Evolutionary conservation across 805 yeast species (phyloP).

Genomic region (Saccharomycopsis babjevae): DNA sequence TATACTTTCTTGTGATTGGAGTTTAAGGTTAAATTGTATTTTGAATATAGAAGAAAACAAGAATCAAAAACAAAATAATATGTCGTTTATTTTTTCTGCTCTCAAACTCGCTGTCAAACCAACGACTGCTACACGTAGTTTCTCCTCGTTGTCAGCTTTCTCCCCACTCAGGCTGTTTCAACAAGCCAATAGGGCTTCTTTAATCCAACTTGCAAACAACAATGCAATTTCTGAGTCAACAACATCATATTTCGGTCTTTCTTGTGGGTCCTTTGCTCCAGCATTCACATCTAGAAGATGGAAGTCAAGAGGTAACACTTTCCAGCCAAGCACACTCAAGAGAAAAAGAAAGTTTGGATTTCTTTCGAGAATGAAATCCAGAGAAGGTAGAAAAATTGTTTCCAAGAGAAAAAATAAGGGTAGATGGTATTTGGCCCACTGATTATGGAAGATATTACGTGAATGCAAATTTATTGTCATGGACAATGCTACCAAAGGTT

Average conservation of each 20-base stretch:
- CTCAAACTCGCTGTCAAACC: neutral
- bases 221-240: neutral
- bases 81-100: neutral
- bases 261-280: neutral
- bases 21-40: no score
- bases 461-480: no score
- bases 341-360: slow-evolving; percentile 89
- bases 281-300: slow-evolving; percentile 46
- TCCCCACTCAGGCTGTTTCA: slow-evolving; percentile 4
- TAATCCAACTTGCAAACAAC: neutral
- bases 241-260: neutral
- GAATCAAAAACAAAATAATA: no score
- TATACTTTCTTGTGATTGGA: no score
- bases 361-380: slow-evolving; percentile 67
- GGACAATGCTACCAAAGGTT: no score
- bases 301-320: slow-evolving; percentile 88
- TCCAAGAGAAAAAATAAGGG: slow-evolving; percentile 78
- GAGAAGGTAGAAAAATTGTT: slow-evolving; percentile 68
- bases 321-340: slow-evolving; percentile 85
- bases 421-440: slow-evolving; percentile 86
- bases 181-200: neutral
- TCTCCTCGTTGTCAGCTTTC: slow-evolving; percentile 3
- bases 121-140: neutral
- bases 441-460: slow-evolving; percentile 16
- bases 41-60: no score